Evolutionary conservation across 2,329 filamentous ascomycete species (phyloP).

Genomic region (Nothophaeocryptopus gaeumannii): DNA sequence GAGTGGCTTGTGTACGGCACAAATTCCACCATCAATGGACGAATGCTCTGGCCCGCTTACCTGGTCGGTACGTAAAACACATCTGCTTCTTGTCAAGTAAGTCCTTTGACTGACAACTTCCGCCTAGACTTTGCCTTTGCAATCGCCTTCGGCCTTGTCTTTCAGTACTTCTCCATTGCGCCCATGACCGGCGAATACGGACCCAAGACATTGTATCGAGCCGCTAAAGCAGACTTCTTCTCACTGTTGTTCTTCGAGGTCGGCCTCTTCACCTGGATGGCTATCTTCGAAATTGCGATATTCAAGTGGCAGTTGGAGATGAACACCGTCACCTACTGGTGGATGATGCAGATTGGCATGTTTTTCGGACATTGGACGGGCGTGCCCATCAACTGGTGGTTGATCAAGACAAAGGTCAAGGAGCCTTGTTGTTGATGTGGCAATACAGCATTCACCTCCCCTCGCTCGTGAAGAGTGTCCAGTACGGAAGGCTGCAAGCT

Average conservation of each 20-base stretch:
- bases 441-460: background rate
- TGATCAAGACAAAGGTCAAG: constrained; percentile 11
- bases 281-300: constrained; percentile 30
- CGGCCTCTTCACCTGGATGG: constrained; percentile 35
- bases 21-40: constrained; percentile 21
- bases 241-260: constrained; percentile 32
- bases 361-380: constrained; percentile 30
- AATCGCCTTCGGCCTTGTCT: constrained; percentile 31
- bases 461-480: background rate
- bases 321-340: constrained; percentile 33
- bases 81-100: background rate
- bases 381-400: constrained; percentile 34
- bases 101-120: no score
- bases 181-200: constrained; percentile 34
- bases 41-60: constrained; percentile 21
- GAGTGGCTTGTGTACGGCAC: constrained; percentile 36
- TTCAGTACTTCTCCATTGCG: constrained; percentile 36
- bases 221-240: constrained; percentile 33
- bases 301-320: constrained; percentile 28
- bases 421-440: constrained; percentile 9
- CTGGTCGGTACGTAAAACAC: constrained; percentile 6
- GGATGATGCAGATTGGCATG: constrained; percentile 36
- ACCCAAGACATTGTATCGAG: constrained; percentile 24
- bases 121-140: constrained; percentile 31
- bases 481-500: no score